Evolutionary conservation across 208 protist genomes (phyloP), one percentile per base, ranked within the genome.

Genomic region (Acanthamoeba castellanii): DNA sequence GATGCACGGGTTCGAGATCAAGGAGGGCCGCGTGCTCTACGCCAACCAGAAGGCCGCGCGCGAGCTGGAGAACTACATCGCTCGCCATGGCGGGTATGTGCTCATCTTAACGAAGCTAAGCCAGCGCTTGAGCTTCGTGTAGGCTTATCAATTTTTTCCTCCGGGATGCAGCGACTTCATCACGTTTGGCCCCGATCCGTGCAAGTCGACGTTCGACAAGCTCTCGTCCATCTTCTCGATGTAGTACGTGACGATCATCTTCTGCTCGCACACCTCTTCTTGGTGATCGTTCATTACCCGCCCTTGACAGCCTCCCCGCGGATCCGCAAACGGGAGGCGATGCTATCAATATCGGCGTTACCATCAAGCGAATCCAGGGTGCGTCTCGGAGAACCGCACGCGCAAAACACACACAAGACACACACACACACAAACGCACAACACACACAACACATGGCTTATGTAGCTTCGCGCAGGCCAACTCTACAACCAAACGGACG

Each of bases 1-100:
- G 74, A 45, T 84, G 74, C 74, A 84, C 32, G 74, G 74, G 45
- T 84, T 84, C 74, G 74, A 84, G 74, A 84, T 84, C 74, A 84
- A 84, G 74, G 74, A 55, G 14, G 74, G 74, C 7, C 74, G 74
- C 18, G 74, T 84, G 74, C 55, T 84, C 74, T 84, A 84, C 74
- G 34, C 74, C 37, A 84, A 84, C 74, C 74, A 30, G 5, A 84
- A 84, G 74, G 74, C 74, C 18, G 74, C 74, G 27, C 74, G 74
- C 74, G 74, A 84, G 74, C 2, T 84, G 37, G 74, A 84, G 74
- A 84, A 84, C 74, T 84, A 84, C 42, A 84, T 84, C 18, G 74
- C 74, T 3, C 45, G 42, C 5, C 74, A 84, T 30, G 74, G 74
- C 74, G 74, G 74, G 74, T 84, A 34, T 74, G 22, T 74, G n/a